phyloP scores from a whole-genome alignment of 2,329 filamentous ascomycete species.

The Dactylellina parvicollis region DNA sequence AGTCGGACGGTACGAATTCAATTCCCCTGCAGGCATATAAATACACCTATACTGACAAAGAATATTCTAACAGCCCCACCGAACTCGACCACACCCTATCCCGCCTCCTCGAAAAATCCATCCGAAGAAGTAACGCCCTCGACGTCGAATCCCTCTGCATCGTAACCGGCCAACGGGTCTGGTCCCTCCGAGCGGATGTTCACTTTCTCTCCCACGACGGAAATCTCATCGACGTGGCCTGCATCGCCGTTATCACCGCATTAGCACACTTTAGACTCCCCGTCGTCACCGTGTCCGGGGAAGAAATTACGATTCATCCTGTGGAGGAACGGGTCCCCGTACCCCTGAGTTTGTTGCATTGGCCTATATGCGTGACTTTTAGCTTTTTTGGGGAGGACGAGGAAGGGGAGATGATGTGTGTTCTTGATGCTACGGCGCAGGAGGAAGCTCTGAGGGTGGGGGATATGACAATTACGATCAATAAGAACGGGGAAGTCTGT shows the following conservation, averaged over 20 bases:
- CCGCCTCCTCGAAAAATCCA: conserved; percentile 89
- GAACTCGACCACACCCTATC: conserved; percentile 87
- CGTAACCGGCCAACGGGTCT: conserved; percentile 87
- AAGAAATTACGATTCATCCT: conserved; percentile 83
- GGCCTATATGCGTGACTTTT: conserved; percentile 90
- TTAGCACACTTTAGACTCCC: conserved; percentile 91
- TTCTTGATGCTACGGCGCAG: conserved; percentile 76
- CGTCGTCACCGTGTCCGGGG: conserved; percentile 86
- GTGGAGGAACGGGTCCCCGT: conserved; percentile 88
- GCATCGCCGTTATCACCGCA: conserved; percentile 85
- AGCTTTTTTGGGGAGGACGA: conserved; percentile 74
- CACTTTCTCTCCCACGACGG: conserved; percentile 93
- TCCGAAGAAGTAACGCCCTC: conserved; percentile 88
- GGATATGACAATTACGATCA: conserved; percentile 83
- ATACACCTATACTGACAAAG: conserved; percentile 54
- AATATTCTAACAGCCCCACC: conserved; percentile 69
- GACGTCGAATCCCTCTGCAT: conserved; percentile 97
- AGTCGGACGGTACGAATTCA: conserved; percentile 71
- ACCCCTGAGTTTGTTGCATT: conserved; percentile 87
- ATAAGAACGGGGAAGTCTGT: conserved; percentile 88
- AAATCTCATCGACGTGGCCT: conserved; percentile 84
- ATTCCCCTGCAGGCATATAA: conserved; percentile 5
- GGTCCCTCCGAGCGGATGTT: conserved; percentile 88
- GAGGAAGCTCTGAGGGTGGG: conserved; percentile 81
- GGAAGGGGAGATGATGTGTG: conserved; percentile 71